Conservation (phyloP, 768 basidiomycete genomes). For the Auriscalpium microsporum region DNA sequence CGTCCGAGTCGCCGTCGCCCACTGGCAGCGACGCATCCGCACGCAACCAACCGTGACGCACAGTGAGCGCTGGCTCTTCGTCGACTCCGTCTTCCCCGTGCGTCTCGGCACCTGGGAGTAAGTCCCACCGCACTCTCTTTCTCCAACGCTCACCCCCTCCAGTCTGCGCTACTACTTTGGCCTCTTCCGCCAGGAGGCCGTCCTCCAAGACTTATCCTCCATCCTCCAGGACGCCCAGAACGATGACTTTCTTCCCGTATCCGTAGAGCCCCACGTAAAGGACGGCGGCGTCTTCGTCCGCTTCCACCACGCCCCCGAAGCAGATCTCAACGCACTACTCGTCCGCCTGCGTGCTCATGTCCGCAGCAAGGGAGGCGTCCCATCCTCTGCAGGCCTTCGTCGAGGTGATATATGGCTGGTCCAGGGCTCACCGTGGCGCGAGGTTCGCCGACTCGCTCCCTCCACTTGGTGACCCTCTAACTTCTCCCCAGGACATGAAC, state of each 20-base stretch:
- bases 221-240: slow-evolving; percentile 45
- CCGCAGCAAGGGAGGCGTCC: slow-evolving; percentile 44
- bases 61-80: slow-evolving; percentile 49
- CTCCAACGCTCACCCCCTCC: not conserved
- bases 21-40: not conserved
- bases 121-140: slow-evolving; percentile 20
- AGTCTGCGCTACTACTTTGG: slow-evolving; percentile 64
- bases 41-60: not conserved
- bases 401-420: slow-evolving; percentile 61
- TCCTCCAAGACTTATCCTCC: slow-evolving; percentile 39
- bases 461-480: not conserved
- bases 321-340: slow-evolving; percentile 25
- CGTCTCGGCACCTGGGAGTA: slow-evolving; percentile 68
- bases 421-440: slow-evolving; percentile 71
- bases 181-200: slow-evolving; percentile 46
- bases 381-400: slow-evolving; percentile 51
- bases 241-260: slow-evolving; percentile 53
- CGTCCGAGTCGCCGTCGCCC: not conserved
- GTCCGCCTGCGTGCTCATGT: slow-evolving; percentile 36
- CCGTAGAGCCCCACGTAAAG: slow-evolving; percentile 58
- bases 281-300: slow-evolving; percentile 83
- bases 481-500: slow-evolving; percentile 61
- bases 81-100: slow-evolving; percentile 75
- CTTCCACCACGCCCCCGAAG: slow-evolving; percentile 46
- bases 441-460: slow-evolving; percentile 36